These are phyloP conservation scores for Penicillium psychrofluorescens DNA, from an alignment of 495 filamentous ascomycete species.

Conservation along the genomic window DNA sequence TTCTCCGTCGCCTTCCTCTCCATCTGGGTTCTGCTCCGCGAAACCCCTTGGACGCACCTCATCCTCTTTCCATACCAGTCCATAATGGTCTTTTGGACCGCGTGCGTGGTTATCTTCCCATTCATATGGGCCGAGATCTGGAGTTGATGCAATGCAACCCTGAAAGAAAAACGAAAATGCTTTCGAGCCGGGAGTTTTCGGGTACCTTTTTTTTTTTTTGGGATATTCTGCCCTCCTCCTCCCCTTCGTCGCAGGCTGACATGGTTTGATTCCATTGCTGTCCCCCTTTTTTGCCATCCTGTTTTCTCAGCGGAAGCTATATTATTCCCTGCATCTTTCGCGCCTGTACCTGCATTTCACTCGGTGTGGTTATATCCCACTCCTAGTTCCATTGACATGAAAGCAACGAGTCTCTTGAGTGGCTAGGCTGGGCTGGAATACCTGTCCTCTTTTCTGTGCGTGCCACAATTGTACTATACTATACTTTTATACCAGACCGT, in stretches of 20 bases:
- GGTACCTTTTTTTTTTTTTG: neutral
- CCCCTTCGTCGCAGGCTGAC: neutral
- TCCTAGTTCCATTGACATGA: too few species aligned
- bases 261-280: neutral
- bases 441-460: neutral
- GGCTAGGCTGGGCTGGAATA: neutral
- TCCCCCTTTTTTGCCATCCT: neutral
- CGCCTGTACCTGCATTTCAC: too few species aligned
- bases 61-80: conserved; percentile 54
- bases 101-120: conserved; percentile 82
- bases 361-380: too few species aligned
- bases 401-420: too few species aligned
- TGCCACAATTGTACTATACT: conserved; percentile 10
- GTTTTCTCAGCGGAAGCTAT: too few species aligned
- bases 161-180: too few species aligned
- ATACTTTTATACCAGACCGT: neutral
- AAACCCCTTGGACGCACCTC: conserved; percentile 49
- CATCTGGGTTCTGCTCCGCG: conserved; percentile 67
- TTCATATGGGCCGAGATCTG: conserved; percentile 51
- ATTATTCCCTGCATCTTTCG: too few species aligned
- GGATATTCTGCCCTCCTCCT: neutral
- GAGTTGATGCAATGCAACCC: conserved; percentile 6
- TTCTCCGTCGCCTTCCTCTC: conserved; percentile 85
- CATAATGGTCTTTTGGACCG: conserved; percentile 72
- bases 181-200: neutral